Base-by-base conservation (phyloP, 495 filamentous ascomycete genomes). In the Usnea hakonensis region DNA sequence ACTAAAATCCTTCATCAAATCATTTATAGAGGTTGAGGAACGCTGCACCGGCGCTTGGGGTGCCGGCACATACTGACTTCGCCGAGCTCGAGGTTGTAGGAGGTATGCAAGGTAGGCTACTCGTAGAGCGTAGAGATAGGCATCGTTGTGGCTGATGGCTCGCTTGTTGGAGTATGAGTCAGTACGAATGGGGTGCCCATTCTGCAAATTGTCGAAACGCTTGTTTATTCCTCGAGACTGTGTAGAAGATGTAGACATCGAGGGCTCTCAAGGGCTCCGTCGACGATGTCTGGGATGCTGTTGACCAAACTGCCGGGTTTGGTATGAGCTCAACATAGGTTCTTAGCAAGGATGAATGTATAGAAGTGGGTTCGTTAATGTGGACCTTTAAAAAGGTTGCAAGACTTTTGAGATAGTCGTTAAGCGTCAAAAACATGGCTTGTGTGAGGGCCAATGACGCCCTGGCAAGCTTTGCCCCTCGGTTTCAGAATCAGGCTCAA, bases 71-170 rank as follows among this genome's bases (percentile, higher is more conserved):
- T 89, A 92, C 76, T 95, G 89, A 66, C 89, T 86, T 69, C 91
- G 83, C 73, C 91, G 91, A 65, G 88, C 82, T 67, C 91, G 87
- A 64, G 95, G 94, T 68, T 95, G 89, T 56, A 99, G 85, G 33
- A 97, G 86, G 74, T 99, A 92, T 76, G 90, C 78, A 36, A 99
- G 87, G 74, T 91, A 97, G 67, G 95, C 91, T 67, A 90, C 86
- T 57, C 95, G 88, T 57, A 99, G 85, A 65, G 91, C 90, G 72
- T 87, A 95, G 43, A 84, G 87, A 77, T 91, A 95, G 72, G 90
- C 91, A 75, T 96, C 90, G 65, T 90, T 79, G 63, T 79, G 74
- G 65, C 74, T 80, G 55, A 87, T 73, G 33, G 75, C 73, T 33
- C 77, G 78, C 61, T 79, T 78, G 23, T 75, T 74, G 46, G 76